Conservation (phyloP, 106 monocot species). For the Triglochin maritima region DNA sequence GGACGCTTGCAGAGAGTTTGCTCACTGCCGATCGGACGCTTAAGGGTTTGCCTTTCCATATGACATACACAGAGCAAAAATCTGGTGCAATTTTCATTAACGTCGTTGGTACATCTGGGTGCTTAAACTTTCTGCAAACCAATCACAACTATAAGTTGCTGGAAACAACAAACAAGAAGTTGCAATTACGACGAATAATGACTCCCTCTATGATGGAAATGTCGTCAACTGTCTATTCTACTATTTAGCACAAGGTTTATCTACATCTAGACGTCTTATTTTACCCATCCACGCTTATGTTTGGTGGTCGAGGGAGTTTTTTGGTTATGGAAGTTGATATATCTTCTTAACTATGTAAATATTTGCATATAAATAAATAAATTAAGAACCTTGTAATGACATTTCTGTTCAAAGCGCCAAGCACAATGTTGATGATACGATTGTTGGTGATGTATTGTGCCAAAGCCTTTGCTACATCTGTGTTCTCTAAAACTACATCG, state of each 20-base stretch:
- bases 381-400: conserved; percentile 29
- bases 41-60: conserved; percentile 16
- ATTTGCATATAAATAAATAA: background rate
- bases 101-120: conserved; percentile 17
- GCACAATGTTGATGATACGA: conserved; percentile 28
- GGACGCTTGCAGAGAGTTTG: background rate
- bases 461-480: conserved; percentile 23
- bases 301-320: background rate
- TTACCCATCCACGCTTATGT: background rate
- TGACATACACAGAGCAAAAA: conserved; percentile 29
- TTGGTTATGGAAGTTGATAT: background rate
- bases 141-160: background rate
- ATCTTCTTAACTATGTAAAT: background rate
- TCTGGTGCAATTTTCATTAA: conserved; percentile 20
- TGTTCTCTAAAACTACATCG: conserved; percentile 37
- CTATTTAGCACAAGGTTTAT: too few relatives aligned
- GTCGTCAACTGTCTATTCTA: too few relatives aligned
- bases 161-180: background rate
- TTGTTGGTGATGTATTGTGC: conserved; percentile 29
- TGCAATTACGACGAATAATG: background rate
- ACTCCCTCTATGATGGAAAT: background rate
- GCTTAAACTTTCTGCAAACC: conserved; percentile 19
- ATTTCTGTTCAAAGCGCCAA: conserved; percentile 29
- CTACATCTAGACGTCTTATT: too few relatives aligned
- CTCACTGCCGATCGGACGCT: conserved; percentile 17